These are phyloP conservation scores for Immersiporthe knoxdaviesiana DNA, from an alignment of 2,329 filamentous ascomycete genomes.

Conservation along the genomic window DNA sequence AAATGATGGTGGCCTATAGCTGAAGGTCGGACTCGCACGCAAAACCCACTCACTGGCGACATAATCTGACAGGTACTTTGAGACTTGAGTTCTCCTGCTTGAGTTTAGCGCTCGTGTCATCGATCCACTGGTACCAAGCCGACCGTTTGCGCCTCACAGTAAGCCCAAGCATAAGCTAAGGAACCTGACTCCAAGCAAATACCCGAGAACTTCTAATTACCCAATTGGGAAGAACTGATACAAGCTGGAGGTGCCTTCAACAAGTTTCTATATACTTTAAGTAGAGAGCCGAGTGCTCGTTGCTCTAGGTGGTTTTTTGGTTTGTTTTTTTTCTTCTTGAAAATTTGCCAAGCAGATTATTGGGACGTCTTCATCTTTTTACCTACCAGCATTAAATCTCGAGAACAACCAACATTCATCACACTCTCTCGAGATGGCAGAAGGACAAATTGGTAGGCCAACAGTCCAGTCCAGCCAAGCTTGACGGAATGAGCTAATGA, in stretches of 20 bases:
- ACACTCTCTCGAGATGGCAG: conserved; percentile 1
- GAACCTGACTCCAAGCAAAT: not conserved
- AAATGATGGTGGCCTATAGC: too few relatives aligned
- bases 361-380: not conserved
- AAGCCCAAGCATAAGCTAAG: not conserved
- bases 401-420: not conserved
- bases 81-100: conserved; percentile 3
- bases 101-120: not conserved
- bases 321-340: too few relatives aligned
- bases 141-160: not conserved
- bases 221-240: not conserved
- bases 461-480: not conserved
- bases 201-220: not conserved
- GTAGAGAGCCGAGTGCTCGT: not conserved
- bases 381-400: not conserved
- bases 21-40: too few relatives aligned
- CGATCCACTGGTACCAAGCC: not conserved
- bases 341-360: not conserved
- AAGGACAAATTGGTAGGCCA: conserved; percentile 6
- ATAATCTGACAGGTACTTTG: conserved; percentile 11
- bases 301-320: not conserved
- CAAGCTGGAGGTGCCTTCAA: too few relatives aligned
- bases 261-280: not conserved
- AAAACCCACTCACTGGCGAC: too few relatives aligned
- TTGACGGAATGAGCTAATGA: not conserved